Base-by-base conservation (phyloP, 148 eudicot species). In the Talinum fruticosum region DNA sequence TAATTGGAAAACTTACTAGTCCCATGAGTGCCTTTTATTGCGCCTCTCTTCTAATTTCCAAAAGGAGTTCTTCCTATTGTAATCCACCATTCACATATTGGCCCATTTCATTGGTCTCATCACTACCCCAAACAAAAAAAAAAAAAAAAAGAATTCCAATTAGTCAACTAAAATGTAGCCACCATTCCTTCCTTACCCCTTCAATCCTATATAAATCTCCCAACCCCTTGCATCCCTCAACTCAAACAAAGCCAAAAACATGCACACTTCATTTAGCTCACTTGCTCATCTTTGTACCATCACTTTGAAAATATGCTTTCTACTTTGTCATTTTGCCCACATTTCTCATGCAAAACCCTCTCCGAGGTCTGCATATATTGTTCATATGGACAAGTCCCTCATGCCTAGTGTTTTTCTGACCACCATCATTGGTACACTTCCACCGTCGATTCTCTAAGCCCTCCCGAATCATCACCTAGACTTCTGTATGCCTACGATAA, bases 341-440 rank as follows among this genome's bases (percentile, higher is more conserved):
- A 41, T 45, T 32, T 69, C 71, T 37, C 44, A 74, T 68, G 84
- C 53, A 59, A 36, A 74, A 23, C 69, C 68, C 53, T 51, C 33
- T 34, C 82, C 75, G 64, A 84, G 85, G 47, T 82, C 87, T 16
- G 87, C 89, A 67, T 92, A 92, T 75, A 90, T 92, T 35, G 86
- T 92, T 44, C 93, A 92, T 73, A 92, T 92, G 97, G 91, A 92
- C 69, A 86, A 84, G 76, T 87, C 94, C 16, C 47, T 84, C 66
- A 92, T 92, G 97, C 97, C 97, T 80, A 88, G 71, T 83, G 79
- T 81, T 18, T 92, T 85, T 26, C 88, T 29, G 79, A 66, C 83
- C 94, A 87, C 76, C 86, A 85, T 69, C 85, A 87, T 53, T 92
- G 94, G 97, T 90, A 90, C 83, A 78, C 86, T 69, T 82, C 91